phyloP scores from a whole-genome alignment of 1,139 yeast genomes.

The Saccharomyces hybrid region DNA sequence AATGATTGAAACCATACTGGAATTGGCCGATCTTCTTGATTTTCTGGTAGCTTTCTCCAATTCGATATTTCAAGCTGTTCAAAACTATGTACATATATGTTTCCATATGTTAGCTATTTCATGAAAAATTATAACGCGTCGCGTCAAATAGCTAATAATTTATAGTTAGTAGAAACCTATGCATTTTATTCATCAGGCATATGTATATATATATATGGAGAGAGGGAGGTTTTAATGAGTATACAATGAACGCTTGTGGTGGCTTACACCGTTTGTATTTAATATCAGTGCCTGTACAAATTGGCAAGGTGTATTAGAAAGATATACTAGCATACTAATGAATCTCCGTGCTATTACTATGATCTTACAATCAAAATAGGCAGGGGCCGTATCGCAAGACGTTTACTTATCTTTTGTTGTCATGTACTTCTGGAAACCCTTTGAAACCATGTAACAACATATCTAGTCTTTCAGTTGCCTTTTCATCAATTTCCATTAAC shows the following conservation, averaged over 20 bases:
- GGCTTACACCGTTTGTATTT: background rate
- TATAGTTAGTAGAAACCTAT: background rate
- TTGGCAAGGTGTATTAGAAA: background rate
- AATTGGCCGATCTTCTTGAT: background rate
- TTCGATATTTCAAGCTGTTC: background rate
- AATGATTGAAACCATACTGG: conserved; percentile 7
- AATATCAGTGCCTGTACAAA: background rate
- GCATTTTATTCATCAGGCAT: background rate
- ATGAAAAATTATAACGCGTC: background rate
- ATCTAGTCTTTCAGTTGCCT: conserved; percentile 13
- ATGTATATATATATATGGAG: no score
- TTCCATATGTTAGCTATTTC: background rate
- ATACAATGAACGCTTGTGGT: background rate
- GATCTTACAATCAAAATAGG: background rate
- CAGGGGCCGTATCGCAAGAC: background rate
- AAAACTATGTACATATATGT: background rate
- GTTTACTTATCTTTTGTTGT: background rate
- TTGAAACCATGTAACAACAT: conserved; percentile 23
- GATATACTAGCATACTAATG: background rate
- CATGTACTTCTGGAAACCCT: conserved; percentile 9
- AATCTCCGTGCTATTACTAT: background rate
- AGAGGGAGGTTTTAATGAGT: background rate
- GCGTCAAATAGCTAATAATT: background rate
- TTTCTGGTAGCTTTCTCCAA: background rate
- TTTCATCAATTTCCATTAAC: background rate